Conservation (phyloP, 805 yeast genomes). For the Dipodascus geniculatus region DNA sequence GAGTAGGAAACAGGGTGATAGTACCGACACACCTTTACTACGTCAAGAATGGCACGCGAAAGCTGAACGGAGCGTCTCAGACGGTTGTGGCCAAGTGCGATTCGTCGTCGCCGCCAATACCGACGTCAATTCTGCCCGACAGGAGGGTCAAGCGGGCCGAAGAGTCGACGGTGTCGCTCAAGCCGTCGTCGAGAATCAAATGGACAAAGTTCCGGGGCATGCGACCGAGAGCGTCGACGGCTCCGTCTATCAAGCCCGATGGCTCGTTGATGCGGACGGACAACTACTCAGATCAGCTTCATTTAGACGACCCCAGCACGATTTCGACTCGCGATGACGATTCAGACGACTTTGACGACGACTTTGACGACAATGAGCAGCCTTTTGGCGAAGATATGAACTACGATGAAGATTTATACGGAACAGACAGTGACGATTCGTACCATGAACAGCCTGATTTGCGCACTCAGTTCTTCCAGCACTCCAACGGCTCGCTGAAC, state of each 20-base stretch:
- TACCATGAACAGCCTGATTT: conserved; percentile 28
- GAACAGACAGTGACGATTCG: conserved; percentile 23
- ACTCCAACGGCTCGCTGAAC: conserved; percentile 1
- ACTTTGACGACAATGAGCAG: conserved; percentile 18
- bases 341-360: conserved; percentile 14
- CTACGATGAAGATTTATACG: conserved; percentile 16
- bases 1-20: conserved; percentile 19
- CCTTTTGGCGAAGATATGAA: conserved; percentile 23
- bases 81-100: conserved; percentile 13
- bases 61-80: conserved; percentile 17
- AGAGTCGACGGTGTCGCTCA: neutral
- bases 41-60: conserved; percentile 15
- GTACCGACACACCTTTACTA: conserved; percentile 18
- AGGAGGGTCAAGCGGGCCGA: neutral
- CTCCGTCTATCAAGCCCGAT: neutral
- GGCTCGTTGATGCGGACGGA: neutral
- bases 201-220: neutral
- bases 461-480: conserved; percentile 9
- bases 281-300: neutral
- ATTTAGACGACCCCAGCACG: neutral
- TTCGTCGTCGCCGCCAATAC: conserved; percentile 19
- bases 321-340: conserved; percentile 7
- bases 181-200: neutral
- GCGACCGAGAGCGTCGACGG: neutral
- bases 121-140: conserved; percentile 10